phyloP scores from a whole-genome alignment of 306 rosid genomes.

The Lathyrus sativus region DNA sequence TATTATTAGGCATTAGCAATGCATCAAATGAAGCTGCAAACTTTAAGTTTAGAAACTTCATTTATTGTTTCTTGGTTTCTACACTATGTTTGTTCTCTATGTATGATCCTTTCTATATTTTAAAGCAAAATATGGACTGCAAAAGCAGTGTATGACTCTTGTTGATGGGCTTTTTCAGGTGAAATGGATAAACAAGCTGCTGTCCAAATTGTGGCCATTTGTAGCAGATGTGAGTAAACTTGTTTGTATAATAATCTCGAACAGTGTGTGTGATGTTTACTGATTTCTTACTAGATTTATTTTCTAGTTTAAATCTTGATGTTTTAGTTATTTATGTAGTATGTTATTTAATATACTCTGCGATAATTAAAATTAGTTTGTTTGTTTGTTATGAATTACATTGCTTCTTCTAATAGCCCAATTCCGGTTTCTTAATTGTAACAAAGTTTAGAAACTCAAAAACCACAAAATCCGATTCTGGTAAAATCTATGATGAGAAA shows the following conservation, averaged over 20 bases:
- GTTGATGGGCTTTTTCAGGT: too few species aligned
- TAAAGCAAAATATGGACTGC: too few species aligned
- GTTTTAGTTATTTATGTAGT: constrained; percentile 16
- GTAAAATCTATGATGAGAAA: constrained; percentile 6
- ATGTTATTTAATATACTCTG: constrained; percentile 25
- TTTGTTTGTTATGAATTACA: constrained; percentile 14
- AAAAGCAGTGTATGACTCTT: too few species aligned
- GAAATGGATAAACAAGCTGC: too few species aligned
- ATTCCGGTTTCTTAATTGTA: neutral
- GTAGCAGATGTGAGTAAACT: too few species aligned
- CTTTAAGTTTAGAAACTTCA: constrained; percentile 1
- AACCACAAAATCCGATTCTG: neutral
- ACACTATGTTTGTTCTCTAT: too few species aligned
- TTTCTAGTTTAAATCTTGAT: constrained; percentile 31
- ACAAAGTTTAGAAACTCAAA: constrained; percentile 7
- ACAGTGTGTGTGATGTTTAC: constrained; percentile 22
- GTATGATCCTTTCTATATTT: too few species aligned
- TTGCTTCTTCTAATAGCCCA: constrained; percentile 13
- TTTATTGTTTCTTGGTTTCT: constrained; percentile 26
- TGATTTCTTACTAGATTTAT: constrained; percentile 18
- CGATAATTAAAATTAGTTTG: neutral
- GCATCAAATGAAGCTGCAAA: constrained; percentile 22
- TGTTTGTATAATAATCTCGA: constrained; percentile 21
- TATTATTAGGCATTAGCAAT: constrained; percentile 22
- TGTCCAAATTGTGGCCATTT: too few species aligned